Conservation (phyloP, 2,329 filamentous ascomycete genomes). For the Byssothecium circinans region DNA sequence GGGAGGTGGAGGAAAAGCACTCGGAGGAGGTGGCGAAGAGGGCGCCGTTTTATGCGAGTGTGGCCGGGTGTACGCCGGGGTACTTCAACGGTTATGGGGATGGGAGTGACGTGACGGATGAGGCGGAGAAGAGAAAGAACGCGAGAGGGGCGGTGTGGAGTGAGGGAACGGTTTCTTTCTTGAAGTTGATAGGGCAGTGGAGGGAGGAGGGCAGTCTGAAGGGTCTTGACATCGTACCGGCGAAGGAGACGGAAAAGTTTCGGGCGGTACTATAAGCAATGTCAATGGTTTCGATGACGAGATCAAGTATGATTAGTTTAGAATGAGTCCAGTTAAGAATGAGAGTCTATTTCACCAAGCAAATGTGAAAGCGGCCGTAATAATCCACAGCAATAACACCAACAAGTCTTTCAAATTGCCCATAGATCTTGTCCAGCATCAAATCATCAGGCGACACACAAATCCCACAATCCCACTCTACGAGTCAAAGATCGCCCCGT, state of each 20-base stretch:
- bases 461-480: too few relatives aligned
- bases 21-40: slow-evolving; percentile 1
- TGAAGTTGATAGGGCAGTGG: slow-evolving; percentile 1
- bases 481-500: slow-evolving; percentile 75
- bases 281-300: too few relatives aligned
- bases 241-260: too few relatives aligned
- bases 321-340: too few relatives aligned
- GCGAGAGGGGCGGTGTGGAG: not conserved
- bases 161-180: slow-evolving; percentile 2
- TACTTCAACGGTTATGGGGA: slow-evolving; percentile 12
- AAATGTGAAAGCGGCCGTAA: too few relatives aligned
- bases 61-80: slow-evolving; percentile 14
- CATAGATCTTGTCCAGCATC: too few relatives aligned
- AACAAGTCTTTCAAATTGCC: too few relatives aligned
- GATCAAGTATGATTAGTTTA: too few relatives aligned
- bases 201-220: not conserved
- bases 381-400: too few relatives aligned
- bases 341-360: too few relatives aligned
- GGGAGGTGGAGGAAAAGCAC: slow-evolving; percentile 3
- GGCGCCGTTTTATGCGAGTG: slow-evolving; percentile 7
- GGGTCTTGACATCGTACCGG: not conserved
- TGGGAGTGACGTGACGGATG: not conserved
- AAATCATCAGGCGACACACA: too few relatives aligned
- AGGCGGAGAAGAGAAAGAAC: not conserved
- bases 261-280: too few relatives aligned